Percentiles rank a stretch among this genome's conserved stretches.
Conservation (phyloP, 305 asterid genomes). For the Coffea humblotiana region DNA sequence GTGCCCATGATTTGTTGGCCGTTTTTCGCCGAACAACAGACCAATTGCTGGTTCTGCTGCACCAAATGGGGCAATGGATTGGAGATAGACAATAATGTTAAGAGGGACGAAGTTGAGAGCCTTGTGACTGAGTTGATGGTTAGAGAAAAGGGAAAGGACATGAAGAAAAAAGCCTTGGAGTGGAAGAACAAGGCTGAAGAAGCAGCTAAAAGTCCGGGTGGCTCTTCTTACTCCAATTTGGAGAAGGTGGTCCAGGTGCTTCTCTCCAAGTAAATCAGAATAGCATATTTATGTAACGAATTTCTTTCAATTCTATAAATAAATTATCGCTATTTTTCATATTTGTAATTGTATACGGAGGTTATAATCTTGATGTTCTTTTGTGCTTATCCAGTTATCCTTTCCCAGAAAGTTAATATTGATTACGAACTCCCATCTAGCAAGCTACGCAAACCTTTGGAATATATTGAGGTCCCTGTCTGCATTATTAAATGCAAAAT, state of each 20-base stretch:
- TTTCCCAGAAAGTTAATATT: no score
- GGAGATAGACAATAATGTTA: slow-evolving; percentile 57
- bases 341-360: no score
- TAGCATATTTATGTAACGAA: background rate
- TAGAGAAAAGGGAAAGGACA: slow-evolving; percentile 45
- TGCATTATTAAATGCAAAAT: no score
- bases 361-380: no score
- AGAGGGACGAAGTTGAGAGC: slow-evolving; percentile 47
- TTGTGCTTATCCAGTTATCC: no score
- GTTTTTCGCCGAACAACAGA: slow-evolving; percentile 54
- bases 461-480: no score
- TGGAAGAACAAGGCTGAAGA: slow-evolving; percentile 46
- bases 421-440: no score
- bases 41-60: slow-evolving; percentile 53
- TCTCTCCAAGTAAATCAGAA: background rate
- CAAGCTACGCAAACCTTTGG: no score
- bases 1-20: slow-evolving; percentile 73
- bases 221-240: slow-evolving; percentile 39
- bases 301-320: no score
- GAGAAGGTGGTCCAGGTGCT: slow-evolving; percentile 31
- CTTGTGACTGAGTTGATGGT: slow-evolving; percentile 50
- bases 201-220: slow-evolving; percentile 23
- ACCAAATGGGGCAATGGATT: slow-evolving; percentile 44
- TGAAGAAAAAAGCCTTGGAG: slow-evolving; percentile 43
- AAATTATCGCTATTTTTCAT: no score